phyloP scores from a whole-genome alignment of 1,284 basidiomycete genomes.

The Cutaneotrichosporon dermatis region DNA sequence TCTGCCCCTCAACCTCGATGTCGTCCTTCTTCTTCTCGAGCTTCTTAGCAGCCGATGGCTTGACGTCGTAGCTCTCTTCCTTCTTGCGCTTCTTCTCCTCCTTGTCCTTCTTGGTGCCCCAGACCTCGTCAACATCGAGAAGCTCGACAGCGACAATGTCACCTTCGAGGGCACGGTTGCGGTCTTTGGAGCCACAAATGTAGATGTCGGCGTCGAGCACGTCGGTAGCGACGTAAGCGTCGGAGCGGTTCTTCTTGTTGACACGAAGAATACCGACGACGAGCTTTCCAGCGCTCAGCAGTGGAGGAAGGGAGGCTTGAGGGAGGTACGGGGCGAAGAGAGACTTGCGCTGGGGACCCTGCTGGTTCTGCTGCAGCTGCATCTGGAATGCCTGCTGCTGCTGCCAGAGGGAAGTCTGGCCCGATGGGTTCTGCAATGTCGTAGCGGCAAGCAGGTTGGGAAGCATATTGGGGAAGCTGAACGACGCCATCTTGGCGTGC shows the following conservation, averaged over 20 bases:
- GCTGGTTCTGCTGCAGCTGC: slow-evolving; percentile 78
- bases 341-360: slow-evolving; percentile 91
- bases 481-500: slow-evolving; percentile 94
- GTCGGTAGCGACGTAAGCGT: slow-evolving; percentile 99
- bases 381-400: slow-evolving; percentile 73
- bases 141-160: slow-evolving; percentile 98
- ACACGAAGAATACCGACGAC: slow-evolving; percentile 96
- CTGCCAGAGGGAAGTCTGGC: slow-evolving; percentile 60
- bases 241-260: slow-evolving; percentile 97
- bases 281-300: slow-evolving; percentile 95
- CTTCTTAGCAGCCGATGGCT: slow-evolving; percentile 70
- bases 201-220: slow-evolving; percentile 98
- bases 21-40: slow-evolving; percentile 99
- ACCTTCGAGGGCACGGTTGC: slow-evolving; percentile 96
- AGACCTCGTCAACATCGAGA: slow-evolving; percentile 95
- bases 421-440: slow-evolving; percentile 60
- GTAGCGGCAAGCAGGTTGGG: slow-evolving; percentile 93
- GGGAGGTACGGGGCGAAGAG: slow-evolving; percentile 98
- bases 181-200: slow-evolving; percentile 96
- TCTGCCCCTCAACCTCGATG: slow-evolving; percentile 98
- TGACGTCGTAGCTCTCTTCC: slow-evolving; percentile 84
- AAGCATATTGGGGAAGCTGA: slow-evolving; percentile 94
- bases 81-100: slow-evolving; percentile 99
- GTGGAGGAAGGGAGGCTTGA: slow-evolving; percentile 91
- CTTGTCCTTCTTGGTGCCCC: slow-evolving; percentile 99